These are phyloP conservation scores for Chara braunii DNA, from an alignment of 139 green algal genomes.

Conservation along the genomic window DNA sequence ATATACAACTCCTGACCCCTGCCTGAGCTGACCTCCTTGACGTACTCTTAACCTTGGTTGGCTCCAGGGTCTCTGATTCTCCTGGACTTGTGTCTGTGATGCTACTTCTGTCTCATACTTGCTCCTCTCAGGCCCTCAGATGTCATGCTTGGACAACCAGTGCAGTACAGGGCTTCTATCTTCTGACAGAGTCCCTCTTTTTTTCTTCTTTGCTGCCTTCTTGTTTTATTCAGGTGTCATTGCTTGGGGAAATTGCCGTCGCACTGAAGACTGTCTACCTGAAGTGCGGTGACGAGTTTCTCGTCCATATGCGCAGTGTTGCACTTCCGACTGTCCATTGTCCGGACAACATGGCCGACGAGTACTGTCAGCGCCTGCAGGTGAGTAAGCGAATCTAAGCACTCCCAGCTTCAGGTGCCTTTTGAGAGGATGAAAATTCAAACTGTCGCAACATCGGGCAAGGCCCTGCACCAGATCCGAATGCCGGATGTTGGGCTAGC, in stretches of 20 bases:
- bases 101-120: too few species aligned
- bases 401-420: neutral
- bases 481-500: neutral
- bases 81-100: too few species aligned
- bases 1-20: too few species aligned
- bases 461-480: neutral
- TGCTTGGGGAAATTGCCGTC: conserved; percentile 28
- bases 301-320: conserved; percentile 23
- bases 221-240: conserved; percentile 3
- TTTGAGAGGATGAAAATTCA: conserved; percentile 1
- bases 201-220: too few species aligned
- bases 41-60: too few species aligned
- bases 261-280: conserved; percentile 29
- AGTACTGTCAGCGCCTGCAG: conserved; percentile 35
- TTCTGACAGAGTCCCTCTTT: too few species aligned
- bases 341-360: conserved; percentile 26
- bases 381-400: neutral
- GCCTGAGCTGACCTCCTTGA: too few species aligned
- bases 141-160: too few species aligned
- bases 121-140: too few species aligned
- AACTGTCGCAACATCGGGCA: neutral
- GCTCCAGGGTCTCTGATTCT: too few species aligned
- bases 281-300: conserved; percentile 34
- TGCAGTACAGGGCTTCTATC: too few species aligned
- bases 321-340: conserved; percentile 27